Evolutionary conservation across 345 rosid species (phyloP).

Genomic region (Eucalyptus fibrosa): DNA sequence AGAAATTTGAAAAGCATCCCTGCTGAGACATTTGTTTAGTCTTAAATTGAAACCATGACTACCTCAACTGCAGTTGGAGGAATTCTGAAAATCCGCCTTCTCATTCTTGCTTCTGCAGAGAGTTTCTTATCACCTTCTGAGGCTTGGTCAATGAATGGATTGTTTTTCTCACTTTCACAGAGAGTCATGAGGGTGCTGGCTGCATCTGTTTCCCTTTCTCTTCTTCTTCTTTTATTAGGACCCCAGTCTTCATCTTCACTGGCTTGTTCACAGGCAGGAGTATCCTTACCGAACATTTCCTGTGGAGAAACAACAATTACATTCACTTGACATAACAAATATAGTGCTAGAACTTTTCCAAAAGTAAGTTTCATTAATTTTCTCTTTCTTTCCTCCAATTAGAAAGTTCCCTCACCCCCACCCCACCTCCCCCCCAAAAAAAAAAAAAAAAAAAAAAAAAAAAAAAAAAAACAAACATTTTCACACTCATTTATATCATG

Average conservation of each 20-base stretch:
- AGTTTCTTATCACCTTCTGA: conserved; percentile 14
- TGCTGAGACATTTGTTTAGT: not conserved
- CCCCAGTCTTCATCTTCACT: conserved; percentile 99
- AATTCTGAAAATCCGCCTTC: conserved; percentile 51
- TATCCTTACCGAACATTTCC: conserved; percentile 99
- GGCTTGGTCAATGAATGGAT: conserved; percentile 10
- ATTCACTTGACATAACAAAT: not conserved
- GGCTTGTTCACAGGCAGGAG: conserved; percentile 45
- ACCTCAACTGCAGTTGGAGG: conserved; percentile 87
- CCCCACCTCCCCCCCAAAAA: not conserved
- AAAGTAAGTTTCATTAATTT: not conserved
- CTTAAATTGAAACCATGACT: not conserved
- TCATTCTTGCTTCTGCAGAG: conserved; percentile 27
- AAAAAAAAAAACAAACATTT: not conserved
- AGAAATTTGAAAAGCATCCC: not conserved
- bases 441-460: too few relatives aligned
- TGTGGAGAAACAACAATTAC: conserved; percentile 4
- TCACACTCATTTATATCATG: not conserved
- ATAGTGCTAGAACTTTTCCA: not conserved
- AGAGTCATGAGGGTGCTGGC: conserved; percentile 58
- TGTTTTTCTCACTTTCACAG: conserved; percentile 37
- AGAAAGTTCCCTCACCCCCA: not conserved
- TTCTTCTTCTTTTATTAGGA: conserved; percentile 65
- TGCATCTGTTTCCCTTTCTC: conserved; percentile 74
- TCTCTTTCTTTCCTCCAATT: not conserved